Percentiles rank a stretch among this genome's conserved stretches.
Conservation (phyloP, 1,139 yeast species). For the Eremothecium cymbalariae region DNA sequence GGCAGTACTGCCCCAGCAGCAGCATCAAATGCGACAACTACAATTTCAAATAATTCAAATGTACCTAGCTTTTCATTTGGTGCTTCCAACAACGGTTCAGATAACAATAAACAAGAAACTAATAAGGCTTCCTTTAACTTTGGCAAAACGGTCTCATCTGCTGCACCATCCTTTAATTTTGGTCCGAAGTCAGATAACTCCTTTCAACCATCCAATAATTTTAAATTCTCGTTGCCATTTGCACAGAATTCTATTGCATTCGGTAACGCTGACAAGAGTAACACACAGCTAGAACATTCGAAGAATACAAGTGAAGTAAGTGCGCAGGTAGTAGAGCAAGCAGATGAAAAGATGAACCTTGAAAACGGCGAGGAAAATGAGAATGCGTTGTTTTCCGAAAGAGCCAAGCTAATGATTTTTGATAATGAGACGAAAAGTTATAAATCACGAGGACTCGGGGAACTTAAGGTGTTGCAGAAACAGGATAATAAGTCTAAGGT, state of each 20-base stretch:
- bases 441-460: slow-evolving; percentile 69
- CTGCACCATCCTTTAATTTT: slow-evolving; percentile 20
- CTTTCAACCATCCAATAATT: slow-evolving; percentile 17
- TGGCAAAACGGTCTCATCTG: slow-evolving; percentile 19
- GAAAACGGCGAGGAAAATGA: slow-evolving; percentile 88
- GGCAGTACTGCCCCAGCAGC: slow-evolving; percentile 9
- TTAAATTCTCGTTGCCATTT: slow-evolving; percentile 30
- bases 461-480: slow-evolving; percentile 60
- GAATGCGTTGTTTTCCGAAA: slow-evolving; percentile 50
- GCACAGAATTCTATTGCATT: slow-evolving; percentile 15
- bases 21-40: slow-evolving; percentile 8
- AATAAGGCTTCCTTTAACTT: slow-evolving; percentile 32
- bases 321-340: slow-evolving; percentile 23
- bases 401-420: slow-evolving; percentile 64
- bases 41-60: slow-evolving; percentile 8
- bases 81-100: slow-evolving; percentile 8
- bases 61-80: slow-evolving; percentile 32
- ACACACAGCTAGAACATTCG: slow-evolving; percentile 12
- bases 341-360: slow-evolving; percentile 40
- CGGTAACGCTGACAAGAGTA: slow-evolving; percentile 6
- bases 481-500: slow-evolving; percentile 47
- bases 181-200: slow-evolving; percentile 12
- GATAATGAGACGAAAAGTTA: slow-evolving; percentile 46
- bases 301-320: slow-evolving; percentile 35
- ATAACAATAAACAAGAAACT: slow-evolving; percentile 10